Base-by-base conservation (phyloP, 208 protist species). In the Histomonas meleagridis region DNA sequence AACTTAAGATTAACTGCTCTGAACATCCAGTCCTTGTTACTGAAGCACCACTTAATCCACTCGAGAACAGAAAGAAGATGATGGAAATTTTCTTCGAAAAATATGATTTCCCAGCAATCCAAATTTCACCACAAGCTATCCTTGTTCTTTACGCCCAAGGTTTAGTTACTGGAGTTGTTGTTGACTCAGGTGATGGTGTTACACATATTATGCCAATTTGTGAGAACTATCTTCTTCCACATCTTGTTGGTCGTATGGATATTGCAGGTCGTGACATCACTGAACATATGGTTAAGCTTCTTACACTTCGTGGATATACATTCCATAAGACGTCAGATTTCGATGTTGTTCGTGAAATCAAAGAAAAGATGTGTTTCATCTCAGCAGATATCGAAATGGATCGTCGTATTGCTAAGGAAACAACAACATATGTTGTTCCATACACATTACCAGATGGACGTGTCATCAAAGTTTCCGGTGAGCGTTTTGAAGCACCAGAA, bases 161-260 rank as follows among this genome's bases (percentile, higher is more conserved):
- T 70, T 95, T 97, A 21, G 95, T 96, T 0, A 99, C 97, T 28
- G 98, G 98, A 91, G 94, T 99, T 21, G 98, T 98, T 10, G 93
- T 99, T 49, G 98, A 99, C 94, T 97, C 96, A 91, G 98, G 98
- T 70, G 98, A 99, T 90, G 98, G 97, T 72, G 96, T 98, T 53
- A 99, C 98, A 21, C 97, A 98, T 92, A 95, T 98, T 79, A 96
- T 97, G 3, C 94, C 98, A 28, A 97, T 99, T 14, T 98, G 96
- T 92, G 97, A 99, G 78, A 97, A 98, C 92, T 98, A 97, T 93
- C 90, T 93, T 1, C 91, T 97, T 23, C 93, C 94, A 26, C 93
- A 97, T 92, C 93, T 94, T 14, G 95, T 96, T 72, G 93, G 93
- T 62, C 95, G 96, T 92, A 93, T 98, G 28, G 96, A 98, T 94